Evolutionary conservation across 2,329 filamentous ascomycete species (phyloP).

Genomic region (Dactylella cylindrospora): DNA sequence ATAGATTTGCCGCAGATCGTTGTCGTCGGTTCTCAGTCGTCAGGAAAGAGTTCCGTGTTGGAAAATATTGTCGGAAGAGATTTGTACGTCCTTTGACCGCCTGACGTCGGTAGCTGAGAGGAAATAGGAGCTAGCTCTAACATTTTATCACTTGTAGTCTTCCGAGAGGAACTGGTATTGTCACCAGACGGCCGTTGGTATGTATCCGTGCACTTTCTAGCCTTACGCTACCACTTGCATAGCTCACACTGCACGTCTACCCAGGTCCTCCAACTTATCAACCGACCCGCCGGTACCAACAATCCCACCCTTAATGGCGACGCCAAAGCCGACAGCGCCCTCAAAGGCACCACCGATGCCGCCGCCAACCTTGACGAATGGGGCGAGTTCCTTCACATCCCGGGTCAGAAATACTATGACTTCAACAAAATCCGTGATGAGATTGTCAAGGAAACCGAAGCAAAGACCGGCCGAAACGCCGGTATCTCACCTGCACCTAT

Average conservation of each 20-base stretch:
- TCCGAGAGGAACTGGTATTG: slow-evolving; percentile 95
- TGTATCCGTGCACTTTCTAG: neutral
- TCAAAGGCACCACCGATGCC: slow-evolving; percentile 71
- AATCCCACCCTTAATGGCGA: slow-evolving; percentile 62
- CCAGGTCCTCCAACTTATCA: slow-evolving; percentile 86
- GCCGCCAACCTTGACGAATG: slow-evolving; percentile 93
- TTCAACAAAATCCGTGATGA: slow-evolving; percentile 98
- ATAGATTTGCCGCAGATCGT: slow-evolving; percentile 98
- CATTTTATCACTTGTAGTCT: slow-evolving; percentile 67
- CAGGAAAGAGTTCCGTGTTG: slow-evolving; percentile 97
- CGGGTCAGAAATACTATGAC: slow-evolving; percentile 95
- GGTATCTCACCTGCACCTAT: slow-evolving; percentile 96
- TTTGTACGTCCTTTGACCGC: slow-evolving; percentile 80
- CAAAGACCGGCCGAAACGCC: slow-evolving; percentile 92
- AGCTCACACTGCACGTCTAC: slow-evolving; percentile 16
- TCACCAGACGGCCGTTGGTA: slow-evolving; percentile 86
- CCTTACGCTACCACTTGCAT: neutral
- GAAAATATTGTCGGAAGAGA: slow-evolving; percentile 99
- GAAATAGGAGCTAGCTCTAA: no score
- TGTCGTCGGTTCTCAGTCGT: slow-evolving; percentile 97
- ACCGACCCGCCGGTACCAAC: slow-evolving; percentile 64
- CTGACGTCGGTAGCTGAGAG: slow-evolving; percentile 14
- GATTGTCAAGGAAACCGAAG: slow-evolving; percentile 93
- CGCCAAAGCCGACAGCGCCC: slow-evolving; percentile 62
- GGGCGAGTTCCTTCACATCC: slow-evolving; percentile 98